phyloP scores from a whole-genome alignment of 1,284 basidiomycete genomes.

The Cryptococcus maquisensis region DNA sequence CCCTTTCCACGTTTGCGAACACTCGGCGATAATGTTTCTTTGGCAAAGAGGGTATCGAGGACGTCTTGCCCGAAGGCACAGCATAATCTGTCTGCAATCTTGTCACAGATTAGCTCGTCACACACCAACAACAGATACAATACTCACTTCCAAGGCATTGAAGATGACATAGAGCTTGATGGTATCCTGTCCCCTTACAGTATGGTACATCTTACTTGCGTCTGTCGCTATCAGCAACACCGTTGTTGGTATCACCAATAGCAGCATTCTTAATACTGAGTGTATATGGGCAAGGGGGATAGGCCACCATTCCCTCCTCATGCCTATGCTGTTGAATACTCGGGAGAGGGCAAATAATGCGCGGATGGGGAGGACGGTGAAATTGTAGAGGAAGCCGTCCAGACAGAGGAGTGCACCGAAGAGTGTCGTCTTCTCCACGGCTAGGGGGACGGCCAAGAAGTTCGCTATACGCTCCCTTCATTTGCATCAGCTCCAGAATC shows the following conservation, averaged over 20 bases:
- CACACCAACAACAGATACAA: background rate
- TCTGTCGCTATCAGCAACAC: conserved; percentile 82
- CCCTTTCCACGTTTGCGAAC: conserved; percentile 28
- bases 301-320: conserved; percentile 15
- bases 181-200: conserved; percentile 95
- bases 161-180: conserved; percentile 99
- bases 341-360: conserved; percentile 65
- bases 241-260: conserved; percentile 70
- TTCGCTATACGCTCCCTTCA: conserved; percentile 90
- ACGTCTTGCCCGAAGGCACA: conserved; percentile 98
- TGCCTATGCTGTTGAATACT: conserved; percentile 53
- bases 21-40: conserved; percentile 68
- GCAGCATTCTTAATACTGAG: conserved; percentile 66
- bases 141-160: conserved; percentile 82
- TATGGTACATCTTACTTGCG: conserved; percentile 97
- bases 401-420: conserved; percentile 93
- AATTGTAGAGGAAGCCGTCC: conserved; percentile 96
- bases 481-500: background rate
- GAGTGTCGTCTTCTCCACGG: conserved; percentile 91
- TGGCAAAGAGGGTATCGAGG: conserved; percentile 91
- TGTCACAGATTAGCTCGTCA: background rate
- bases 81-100: conserved; percentile 94
- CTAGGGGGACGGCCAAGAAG: conserved; percentile 87
- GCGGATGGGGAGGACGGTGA: conserved; percentile 94
- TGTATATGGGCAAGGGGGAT: conserved; percentile 40